These are phyloP conservation scores for Russula olivacea DNA, from an alignment of 768 basidiomycete species.

Conservation along the genomic window DNA sequence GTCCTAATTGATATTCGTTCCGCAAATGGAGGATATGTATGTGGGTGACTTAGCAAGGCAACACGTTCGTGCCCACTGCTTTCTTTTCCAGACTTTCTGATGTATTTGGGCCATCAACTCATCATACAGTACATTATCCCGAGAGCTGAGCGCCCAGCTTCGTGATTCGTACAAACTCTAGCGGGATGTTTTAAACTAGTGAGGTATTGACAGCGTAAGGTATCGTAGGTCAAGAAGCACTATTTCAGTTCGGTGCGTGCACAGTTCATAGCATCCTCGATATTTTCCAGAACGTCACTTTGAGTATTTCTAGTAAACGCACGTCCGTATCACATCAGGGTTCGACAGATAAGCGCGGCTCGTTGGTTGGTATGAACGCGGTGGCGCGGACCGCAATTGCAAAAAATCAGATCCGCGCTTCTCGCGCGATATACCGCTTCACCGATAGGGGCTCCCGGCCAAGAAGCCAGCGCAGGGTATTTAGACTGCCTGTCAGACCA, in stretches of 20 bases:
- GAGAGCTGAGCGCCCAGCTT: neutral
- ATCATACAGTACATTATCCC: neutral
- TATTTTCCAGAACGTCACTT: neutral
- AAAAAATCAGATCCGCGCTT: constrained; percentile 14
- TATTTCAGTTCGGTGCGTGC: neutral
- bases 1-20: neutral
- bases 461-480: constrained; percentile 33
- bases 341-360: neutral
- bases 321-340: neutral
- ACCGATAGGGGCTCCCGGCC: constrained; percentile 32
- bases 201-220: neutral
- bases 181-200: neutral
- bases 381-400: neutral
- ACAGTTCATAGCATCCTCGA: neutral
- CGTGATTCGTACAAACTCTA: neutral
- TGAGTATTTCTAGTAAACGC: constrained; percentile 7
- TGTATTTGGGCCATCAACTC: neutral
- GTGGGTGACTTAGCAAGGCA: neutral
- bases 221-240: neutral
- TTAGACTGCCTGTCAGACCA: constrained; percentile 33
- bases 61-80: neutral
- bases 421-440: constrained; percentile 27
- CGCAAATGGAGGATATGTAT: neutral
- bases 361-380: neutral
- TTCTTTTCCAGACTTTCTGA: neutral